Base-by-base conservation (phyloP, 2,329 filamentous ascomycete genomes). In the Fusarium tjaetaba region DNA sequence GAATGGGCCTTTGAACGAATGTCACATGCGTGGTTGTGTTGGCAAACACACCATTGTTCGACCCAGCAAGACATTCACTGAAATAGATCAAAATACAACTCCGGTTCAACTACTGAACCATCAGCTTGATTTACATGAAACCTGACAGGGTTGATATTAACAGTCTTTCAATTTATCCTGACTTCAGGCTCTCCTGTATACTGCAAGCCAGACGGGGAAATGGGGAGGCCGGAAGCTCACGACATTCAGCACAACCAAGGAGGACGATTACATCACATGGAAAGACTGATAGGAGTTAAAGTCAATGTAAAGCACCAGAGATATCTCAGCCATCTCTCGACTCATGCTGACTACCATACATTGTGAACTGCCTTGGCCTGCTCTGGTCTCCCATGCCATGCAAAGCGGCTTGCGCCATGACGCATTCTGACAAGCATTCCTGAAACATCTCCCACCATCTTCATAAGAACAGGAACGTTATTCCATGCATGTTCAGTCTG, bases 31-130 rank as follows among this genome's bases (percentile, higher is more conserved):
- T 32, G 28, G 11, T n/a, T 36, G n/a, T 52, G n/a, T 11, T 16
- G 22, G 49, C 18, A 15, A 24, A 3, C 16, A 52, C 30, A 36
- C 1, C 3, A 24, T 20, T 10, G 22, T 10, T 15, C 15, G 32
- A 26, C 20, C 11, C 0, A 14, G 16, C 30, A 4, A 6, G 5
- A 16, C 4, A 13, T 16, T 16, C 5, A 38, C 10, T 8, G 9
- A 3, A 9, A 10, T 14, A 7, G 3, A 20, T 34, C 8, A 11
- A 24, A n/a, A 15, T 1, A 36, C 16, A 15, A 34, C 13, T 34
- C 8, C 4, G 14, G 2, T 7, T 48, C 20, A 2, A 2, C 26
- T 11, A 26, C 13, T 36, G 16, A 26, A 36, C 1, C 4, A 36
- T 20, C 11, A 22, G 8, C 32, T 22, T 26, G 11, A 14, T 22